A percentile compares a stretch with the other conserved stretches of the same genome.
Evolutionary conservation across 1,284 basidiomycete species (phyloP).

Genomic region (Rhodotorula glutinis): DNA sequence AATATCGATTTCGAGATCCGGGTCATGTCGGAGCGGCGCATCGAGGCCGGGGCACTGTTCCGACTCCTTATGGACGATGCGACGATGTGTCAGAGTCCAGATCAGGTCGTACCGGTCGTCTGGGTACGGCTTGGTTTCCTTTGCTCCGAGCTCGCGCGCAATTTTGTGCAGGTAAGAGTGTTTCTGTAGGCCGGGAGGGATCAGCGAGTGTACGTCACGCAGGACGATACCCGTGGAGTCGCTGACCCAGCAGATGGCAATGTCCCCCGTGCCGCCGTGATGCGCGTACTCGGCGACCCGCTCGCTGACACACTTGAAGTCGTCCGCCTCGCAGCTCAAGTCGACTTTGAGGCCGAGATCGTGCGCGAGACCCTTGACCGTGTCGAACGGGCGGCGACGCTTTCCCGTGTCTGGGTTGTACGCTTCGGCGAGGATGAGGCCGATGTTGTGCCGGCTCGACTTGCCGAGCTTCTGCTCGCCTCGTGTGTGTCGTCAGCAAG

Average conservation of each 20-base stretch:
- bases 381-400: conserved; percentile 45
- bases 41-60: conserved; percentile 42
- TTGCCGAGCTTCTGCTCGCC: conserved; percentile 40
- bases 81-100: conserved; percentile 38
- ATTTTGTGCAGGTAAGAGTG: conserved; percentile 43
- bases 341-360: conserved; percentile 45
- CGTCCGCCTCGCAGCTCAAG: conserved; percentile 45
- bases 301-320: conserved; percentile 42
- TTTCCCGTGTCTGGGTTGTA: conserved; percentile 42
- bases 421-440: conserved; percentile 45
- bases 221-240: no score
- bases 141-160: conserved; percentile 42
- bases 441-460: conserved; percentile 41
- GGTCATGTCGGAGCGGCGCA: conserved; percentile 17
- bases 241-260: conserved; percentile 45
- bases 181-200: conserved; percentile 14
- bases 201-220: neutral
- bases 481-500: neutral
- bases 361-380: conserved; percentile 46
- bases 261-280: conserved; percentile 30
- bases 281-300: conserved; percentile 41
- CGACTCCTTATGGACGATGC: conserved; percentile 39
- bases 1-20: conserved; percentile 21
- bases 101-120: conserved; percentile 42
- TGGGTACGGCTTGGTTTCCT: conserved; percentile 34